These are phyloP conservation scores for Entomophthora muscae DNA, from an alignment of 371 early-diverging fungal genomes.

Conservation along the genomic window DNA sequence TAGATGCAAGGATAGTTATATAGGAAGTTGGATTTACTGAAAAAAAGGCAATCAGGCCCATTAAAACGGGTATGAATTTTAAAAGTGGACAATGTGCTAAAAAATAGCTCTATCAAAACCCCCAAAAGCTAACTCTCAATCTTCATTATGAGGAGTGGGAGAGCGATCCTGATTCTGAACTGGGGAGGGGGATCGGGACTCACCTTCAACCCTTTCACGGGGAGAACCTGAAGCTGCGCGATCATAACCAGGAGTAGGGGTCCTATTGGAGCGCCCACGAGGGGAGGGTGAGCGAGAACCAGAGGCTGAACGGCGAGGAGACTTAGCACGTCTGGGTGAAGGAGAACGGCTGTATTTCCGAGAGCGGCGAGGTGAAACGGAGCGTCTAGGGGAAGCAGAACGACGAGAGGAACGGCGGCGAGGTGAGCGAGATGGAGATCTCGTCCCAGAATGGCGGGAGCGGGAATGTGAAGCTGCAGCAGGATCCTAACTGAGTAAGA, in stretches of 20 bases:
- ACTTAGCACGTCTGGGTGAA: not conserved
- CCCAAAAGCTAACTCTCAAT: not conserved
- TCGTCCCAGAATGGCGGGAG: not conserved
- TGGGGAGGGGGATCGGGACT: not conserved
- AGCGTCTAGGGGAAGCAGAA: not conserved
- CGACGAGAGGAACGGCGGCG: conserved; percentile 7
- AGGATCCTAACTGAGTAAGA: not conserved
- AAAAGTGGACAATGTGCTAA: no score
- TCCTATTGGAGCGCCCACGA: not conserved
- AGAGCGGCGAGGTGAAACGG: not conserved
- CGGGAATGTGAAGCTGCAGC: not conserved
- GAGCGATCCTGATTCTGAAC: not conserved
- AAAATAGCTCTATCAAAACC: not conserved
- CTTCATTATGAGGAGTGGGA: not conserved
- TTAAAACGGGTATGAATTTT: no score
- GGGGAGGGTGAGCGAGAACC: not conserved
- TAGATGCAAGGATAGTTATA: no score
- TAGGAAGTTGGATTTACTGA: no score
- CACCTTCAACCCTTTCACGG: not conserved
- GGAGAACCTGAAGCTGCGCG: not conserved
- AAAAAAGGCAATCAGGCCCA: no score
- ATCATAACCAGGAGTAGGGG: not conserved
- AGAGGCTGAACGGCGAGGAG: not conserved
- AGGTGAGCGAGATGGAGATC: conserved; percentile 6
- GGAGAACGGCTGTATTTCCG: not conserved